Evolutionary conservation across 345 rosid species (phyloP).

Genomic region (Streptanthus diversifolius): DNA sequence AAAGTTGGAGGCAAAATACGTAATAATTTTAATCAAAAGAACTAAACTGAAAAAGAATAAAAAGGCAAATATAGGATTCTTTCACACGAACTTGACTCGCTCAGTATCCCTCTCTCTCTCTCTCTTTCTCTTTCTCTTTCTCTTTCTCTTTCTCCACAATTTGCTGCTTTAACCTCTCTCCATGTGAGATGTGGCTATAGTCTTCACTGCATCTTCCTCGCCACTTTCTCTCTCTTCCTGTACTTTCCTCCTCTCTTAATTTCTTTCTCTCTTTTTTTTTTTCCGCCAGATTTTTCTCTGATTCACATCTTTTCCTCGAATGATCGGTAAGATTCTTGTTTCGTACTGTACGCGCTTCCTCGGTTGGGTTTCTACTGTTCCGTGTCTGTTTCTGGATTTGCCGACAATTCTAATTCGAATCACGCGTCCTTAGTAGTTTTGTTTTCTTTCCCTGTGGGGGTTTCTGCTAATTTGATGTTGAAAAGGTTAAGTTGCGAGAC

Average conservation of each 20-base stretch:
- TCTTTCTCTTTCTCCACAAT: slow-evolving; percentile 23
- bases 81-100: slow-evolving; percentile 28
- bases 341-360: slow-evolving; percentile 2
- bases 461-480: background rate
- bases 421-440: background rate
- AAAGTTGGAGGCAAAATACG: background rate
- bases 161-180: slow-evolving; percentile 28
- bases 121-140: slow-evolving; percentile 20
- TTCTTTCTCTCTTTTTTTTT: background rate
- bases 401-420: slow-evolving; percentile 15
- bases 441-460: background rate
- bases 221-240: slow-evolving; percentile 23
- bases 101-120: slow-evolving; percentile 18
- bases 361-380: slow-evolving; percentile 5
- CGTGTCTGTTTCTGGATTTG: slow-evolving; percentile 11
- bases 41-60: background rate
- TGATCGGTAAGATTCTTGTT: slow-evolving; percentile 53
- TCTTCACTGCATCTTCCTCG: slow-evolving; percentile 38
- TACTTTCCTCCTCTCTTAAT: slow-evolving; percentile 2
- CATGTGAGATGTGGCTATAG: slow-evolving; percentile 38
- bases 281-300: slow-evolving; percentile 28
- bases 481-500: background rate
- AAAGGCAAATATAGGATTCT: slow-evolving; percentile 33
- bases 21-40: background rate
- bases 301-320: slow-evolving; percentile 38